A percentile compares a stretch with the other conserved stretches of the same genome.
These are phyloP conservation scores for Stromatinia cepivora DNA, from an alignment of 2,329 filamentous ascomycete genomes.

Conservation along the genomic window DNA sequence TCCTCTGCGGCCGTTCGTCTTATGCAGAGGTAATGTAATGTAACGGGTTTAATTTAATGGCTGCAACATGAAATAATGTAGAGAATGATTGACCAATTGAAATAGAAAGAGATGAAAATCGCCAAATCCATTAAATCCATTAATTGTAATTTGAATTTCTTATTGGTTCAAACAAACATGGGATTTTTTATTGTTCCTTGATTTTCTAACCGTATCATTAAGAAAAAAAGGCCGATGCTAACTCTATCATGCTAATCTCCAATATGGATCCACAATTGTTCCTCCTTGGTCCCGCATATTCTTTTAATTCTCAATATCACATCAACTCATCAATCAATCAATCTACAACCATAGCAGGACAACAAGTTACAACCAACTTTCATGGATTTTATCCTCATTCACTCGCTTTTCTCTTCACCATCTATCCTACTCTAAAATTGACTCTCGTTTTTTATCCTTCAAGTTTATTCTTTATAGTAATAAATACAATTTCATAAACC, in stretches of 20 bases:
- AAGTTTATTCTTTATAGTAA: not conserved
- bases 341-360: not conserved
- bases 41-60: too few relatives aligned
- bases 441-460: not conserved
- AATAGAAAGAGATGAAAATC: not conserved
- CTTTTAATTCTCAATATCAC: not conserved
- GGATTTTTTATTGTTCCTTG: not conserved
- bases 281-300: conserved; percentile 9
- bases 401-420: not conserved
- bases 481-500: not conserved
- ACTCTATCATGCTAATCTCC: not conserved
- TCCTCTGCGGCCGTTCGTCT: conserved; percentile 12
- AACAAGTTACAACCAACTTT: not conserved
- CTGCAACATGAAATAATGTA: conserved; percentile 1
- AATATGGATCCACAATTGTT: not conserved
- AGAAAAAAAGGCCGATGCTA: conserved; percentile 3
- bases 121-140: not conserved
- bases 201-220: not conserved
- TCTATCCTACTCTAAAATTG: not conserved
- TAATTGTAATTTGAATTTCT: not conserved
- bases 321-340: not conserved
- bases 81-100: not conserved
- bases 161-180: not conserved
- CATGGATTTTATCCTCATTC: conserved; percentile 4
- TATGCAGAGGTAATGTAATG: not conserved